Evolutionary conservation across 2,329 filamentous ascomycete genomes (phyloP), one percentile per base, ranked within the genome.

Genomic region (Fusarium oligoseptatum): DNA sequence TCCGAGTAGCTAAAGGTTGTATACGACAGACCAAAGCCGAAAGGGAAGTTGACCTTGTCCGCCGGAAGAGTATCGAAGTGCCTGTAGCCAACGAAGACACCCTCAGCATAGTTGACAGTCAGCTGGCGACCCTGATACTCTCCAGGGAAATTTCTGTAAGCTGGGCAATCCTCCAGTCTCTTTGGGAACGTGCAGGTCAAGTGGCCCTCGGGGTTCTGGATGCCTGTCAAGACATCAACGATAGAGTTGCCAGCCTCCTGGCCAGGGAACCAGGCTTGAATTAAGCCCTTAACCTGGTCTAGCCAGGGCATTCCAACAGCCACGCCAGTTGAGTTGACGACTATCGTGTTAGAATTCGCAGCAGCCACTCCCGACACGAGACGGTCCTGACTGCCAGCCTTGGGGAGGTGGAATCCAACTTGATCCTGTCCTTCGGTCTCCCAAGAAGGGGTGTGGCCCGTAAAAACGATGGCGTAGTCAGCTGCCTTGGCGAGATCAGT

Each of bases 31-130:
- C 70, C 70, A 29, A 64, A 65, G 45, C 70, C 70, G 17, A 72
- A 72, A 2, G 63, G 63, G 12, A 72, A 72, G 61, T 71, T 71
- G 39, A 71, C 68, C 41, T 65, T 68, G 37, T 61, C 50, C 8
- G 27, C 20, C 0, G 52, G 27, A 20, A 71, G 34, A 73, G 89
- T 90, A 77, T 93, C 91, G 76, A 92, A 93, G 82, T 89, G 91
- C 24, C 91, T 85, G 80, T 93, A 93, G 1, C 91, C 92, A 36
- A 93, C 86, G 78, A 91, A 92, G 56, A 93, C 86, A 55, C 91
- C 91, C 80, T 93, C 91, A 17, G 88, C 90, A 73, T 93, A 93
- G 2, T 91, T 82, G 3, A 91, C 89, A 71, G 88, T 86, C 58
- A 90, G 85, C 64, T 88, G 87, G 0, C 75, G 76, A 22, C 75